These are phyloP conservation scores for Centrapalus pauciflorus DNA, from an alignment of 129 eudicot genomes.

Conservation along the genomic window DNA sequence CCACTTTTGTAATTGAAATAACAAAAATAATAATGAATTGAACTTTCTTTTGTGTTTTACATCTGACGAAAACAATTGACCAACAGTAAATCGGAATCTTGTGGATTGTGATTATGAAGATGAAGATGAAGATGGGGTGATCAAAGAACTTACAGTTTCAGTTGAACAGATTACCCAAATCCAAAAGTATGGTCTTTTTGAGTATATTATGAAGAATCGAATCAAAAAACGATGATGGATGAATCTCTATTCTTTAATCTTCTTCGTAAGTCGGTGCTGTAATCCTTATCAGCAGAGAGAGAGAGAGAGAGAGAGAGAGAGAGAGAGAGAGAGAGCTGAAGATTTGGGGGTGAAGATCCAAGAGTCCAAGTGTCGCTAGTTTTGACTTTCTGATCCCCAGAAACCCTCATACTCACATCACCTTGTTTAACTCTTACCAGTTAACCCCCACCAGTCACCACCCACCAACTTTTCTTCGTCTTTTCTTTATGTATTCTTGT, in stretches of 20 bases:
- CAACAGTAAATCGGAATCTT: constrained; percentile 1
- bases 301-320: not conserved
- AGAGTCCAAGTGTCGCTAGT: not conserved
- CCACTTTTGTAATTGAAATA: no score
- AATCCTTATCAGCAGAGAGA: not conserved
- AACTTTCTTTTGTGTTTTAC: not conserved
- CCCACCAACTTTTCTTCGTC: not conserved
- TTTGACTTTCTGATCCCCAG: not conserved
- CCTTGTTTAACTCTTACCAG: no score
- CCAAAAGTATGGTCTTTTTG: not conserved
- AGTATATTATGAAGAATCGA: not conserved
- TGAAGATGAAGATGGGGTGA: not conserved
- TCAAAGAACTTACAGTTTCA: constrained; percentile 13
- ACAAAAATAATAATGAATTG: not conserved
- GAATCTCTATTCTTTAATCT: not conserved
- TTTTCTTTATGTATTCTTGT: no score
- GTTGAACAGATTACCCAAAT: not conserved
- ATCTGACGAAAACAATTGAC: not conserved
- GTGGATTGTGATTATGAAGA: not conserved
- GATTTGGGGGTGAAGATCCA: not conserved
- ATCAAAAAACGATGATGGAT: not conserved
- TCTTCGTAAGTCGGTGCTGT: not conserved
- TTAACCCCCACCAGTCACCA: no score
- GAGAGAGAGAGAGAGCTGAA: not conserved
- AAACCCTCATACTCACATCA: no score